Evolutionary conservation across 2,329 filamentous ascomycete genomes (phyloP).

Genomic region (Neonectria neomacrospora): DNA sequence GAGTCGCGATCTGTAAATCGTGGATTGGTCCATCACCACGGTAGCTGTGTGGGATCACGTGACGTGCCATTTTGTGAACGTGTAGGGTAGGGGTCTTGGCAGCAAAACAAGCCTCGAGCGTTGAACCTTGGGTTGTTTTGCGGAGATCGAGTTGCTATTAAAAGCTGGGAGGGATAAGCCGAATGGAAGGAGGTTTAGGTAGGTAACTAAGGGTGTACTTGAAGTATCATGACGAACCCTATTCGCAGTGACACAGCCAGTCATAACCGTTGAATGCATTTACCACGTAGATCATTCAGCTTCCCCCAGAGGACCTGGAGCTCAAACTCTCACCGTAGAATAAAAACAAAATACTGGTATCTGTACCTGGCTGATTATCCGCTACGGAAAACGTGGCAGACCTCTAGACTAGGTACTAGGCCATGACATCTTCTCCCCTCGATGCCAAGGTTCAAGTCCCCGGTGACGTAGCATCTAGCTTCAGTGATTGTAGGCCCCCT

Average conservation of each 20-base stretch:
- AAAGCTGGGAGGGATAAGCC: not conserved
- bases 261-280: too few relatives aligned
- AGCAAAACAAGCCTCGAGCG: not conserved
- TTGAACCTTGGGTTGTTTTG: not conserved
- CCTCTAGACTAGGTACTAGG: not conserved
- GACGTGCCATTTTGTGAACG: conserved; percentile 3
- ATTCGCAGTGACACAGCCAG: too few relatives aligned
- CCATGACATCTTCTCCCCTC: not conserved
- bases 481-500: conserved; percentile 13
- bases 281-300: too few relatives aligned
- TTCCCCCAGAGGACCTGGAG: too few relatives aligned
- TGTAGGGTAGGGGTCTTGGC: not conserved
- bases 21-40: conserved; percentile 37
- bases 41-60: conserved; percentile 37
- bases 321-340: not conserved
- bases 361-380: not conserved
- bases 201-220: not conserved
- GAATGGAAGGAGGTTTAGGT: not conserved
- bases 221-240: not conserved
- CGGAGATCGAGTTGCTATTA: not conserved
- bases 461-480: conserved; percentile 35
- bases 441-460: conserved; percentile 23
- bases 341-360: not conserved
- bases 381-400: not conserved
- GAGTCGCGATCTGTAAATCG: conserved; percentile 30